Evolutionary conservation across 2,329 filamentous ascomycete species (phyloP).

Genomic region (Talaromyces sp.): DNA sequence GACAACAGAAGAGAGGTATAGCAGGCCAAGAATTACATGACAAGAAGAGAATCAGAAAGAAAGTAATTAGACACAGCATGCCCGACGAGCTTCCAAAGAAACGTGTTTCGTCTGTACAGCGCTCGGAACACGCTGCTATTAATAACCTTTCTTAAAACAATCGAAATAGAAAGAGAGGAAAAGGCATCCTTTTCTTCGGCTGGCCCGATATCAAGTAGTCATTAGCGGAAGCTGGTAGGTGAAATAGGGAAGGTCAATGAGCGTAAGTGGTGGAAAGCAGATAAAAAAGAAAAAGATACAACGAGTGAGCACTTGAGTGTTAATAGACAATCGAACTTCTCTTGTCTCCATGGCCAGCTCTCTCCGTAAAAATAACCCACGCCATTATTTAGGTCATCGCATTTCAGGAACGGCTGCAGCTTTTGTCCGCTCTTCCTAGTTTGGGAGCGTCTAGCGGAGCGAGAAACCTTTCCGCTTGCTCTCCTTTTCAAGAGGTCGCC

Average conservation of each 20-base stretch:
- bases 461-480: conserved; percentile 99
- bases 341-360: conserved; percentile 19
- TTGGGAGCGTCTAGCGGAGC: conserved; percentile 67
- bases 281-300: conserved; percentile 24
- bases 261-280: conserved; percentile 28
- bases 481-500: conserved; percentile 94
- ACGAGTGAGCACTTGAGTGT: conserved; percentile 22
- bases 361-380: conserved; percentile 19
- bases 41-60: conserved; percentile 36
- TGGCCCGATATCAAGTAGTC: conserved; percentile 32
- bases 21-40: conserved; percentile 40
- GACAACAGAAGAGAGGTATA: conserved; percentile 35
- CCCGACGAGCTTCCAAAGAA: conserved; percentile 18
- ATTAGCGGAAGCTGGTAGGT: conserved; percentile 35
- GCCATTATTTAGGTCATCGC: conserved; percentile 21
- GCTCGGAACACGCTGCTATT: conserved; percentile 27
- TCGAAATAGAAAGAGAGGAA: conserved; percentile 16
- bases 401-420: conserved; percentile 20
- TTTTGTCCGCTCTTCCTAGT: conserved; percentile 11
- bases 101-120: conserved; percentile 23
- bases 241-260: conserved; percentile 31
- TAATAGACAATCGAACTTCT: conserved; percentile 21
- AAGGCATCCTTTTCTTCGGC: conserved; percentile 26
- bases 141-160: conserved; percentile 25
- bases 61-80: conserved; percentile 30